Conservation (phyloP, 2,329 filamentous ascomycete species). For the Lecanoromycetidae sp. region DNA sequence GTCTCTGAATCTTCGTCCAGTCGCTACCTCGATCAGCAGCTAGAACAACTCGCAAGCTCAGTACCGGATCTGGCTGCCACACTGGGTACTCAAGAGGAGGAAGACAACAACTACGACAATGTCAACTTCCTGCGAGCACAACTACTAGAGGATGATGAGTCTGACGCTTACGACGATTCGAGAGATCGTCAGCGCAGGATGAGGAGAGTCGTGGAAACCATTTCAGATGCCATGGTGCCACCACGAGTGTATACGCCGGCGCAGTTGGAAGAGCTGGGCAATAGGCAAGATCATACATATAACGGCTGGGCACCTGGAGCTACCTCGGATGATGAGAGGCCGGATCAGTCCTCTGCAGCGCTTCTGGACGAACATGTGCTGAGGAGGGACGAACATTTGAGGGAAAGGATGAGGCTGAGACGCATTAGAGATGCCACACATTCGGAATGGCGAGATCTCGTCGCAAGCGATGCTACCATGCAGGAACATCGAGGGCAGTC, state of each 20-base stretch:
- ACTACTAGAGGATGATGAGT: neutral
- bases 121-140: constrained; percentile 38
- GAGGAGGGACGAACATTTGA: constrained; percentile 8
- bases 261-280: constrained; percentile 11
- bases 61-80: constrained; percentile 40
- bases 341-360: constrained; percentile 6
- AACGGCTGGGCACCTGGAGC: constrained; percentile 15
- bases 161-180: neutral
- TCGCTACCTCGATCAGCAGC: constrained; percentile 37
- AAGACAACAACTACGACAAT: constrained; percentile 38
- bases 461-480: neutral
- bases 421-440: constrained; percentile 6
- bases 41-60: constrained; percentile 37
- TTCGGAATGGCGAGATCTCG: constrained; percentile 8
- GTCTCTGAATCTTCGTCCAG: constrained; percentile 17
- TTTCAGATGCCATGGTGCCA: constrained; percentile 4
- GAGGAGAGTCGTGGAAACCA: constrained; percentile 11
- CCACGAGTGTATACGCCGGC: constrained; percentile 11
- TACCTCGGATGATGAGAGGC: constrained; percentile 13
- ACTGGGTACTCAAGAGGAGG: constrained; percentile 34
- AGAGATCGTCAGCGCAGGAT: constrained; percentile 7
- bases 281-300: constrained; percentile 8
- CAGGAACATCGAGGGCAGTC: constrained; percentile 7
- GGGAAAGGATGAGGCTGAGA: constrained; percentile 11
- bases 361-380: constrained; percentile 4